Conservation (phyloP, 148 eudicot genomes). For the Polygonum maritimum region DNA sequence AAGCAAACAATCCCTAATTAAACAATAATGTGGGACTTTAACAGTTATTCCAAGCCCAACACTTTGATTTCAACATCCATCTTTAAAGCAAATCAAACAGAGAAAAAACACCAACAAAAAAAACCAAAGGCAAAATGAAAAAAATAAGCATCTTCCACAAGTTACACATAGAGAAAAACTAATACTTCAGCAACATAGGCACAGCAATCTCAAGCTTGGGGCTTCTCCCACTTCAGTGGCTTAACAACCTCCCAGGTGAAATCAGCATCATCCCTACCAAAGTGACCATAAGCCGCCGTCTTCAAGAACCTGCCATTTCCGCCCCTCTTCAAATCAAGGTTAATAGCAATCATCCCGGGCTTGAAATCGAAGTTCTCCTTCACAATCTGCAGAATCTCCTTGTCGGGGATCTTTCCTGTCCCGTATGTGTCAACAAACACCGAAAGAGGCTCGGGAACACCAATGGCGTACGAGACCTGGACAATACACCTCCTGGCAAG, state of each 20-base stretch:
- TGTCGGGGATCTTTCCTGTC: constrained; percentile 38
- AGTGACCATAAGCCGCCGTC: constrained; percentile 45
- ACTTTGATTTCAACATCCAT: constrained; percentile 1
- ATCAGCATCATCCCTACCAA: constrained; percentile 39
- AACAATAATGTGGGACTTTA: background rate
- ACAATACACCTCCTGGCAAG: constrained; percentile 45
- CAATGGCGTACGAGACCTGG: constrained; percentile 43
- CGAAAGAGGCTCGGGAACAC: constrained; percentile 42
- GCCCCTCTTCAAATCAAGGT: constrained; percentile 37
- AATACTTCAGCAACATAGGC: background rate
- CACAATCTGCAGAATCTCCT: constrained; percentile 36
- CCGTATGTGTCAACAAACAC: constrained; percentile 41
- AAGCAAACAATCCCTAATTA: background rate
- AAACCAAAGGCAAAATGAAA: background rate
- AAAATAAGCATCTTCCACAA: background rate
- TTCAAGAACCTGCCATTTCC: constrained; percentile 36
- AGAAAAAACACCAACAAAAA: background rate
- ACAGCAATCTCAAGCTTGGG: constrained; percentile 19
- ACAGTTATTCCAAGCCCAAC: constrained; percentile 2
- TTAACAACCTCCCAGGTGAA: constrained; percentile 48
- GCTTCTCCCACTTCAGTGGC: constrained; percentile 47
- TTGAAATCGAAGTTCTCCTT: constrained; percentile 46
- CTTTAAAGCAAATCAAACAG: background rate
- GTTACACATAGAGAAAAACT: background rate
- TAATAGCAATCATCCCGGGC: constrained; percentile 40